A percentile compares a stretch with the other conserved stretches of the same genome.
Conservation (phyloP, 225 moss, liverwort and hornwort genomes). For the Polytrichum formosum region DNA sequence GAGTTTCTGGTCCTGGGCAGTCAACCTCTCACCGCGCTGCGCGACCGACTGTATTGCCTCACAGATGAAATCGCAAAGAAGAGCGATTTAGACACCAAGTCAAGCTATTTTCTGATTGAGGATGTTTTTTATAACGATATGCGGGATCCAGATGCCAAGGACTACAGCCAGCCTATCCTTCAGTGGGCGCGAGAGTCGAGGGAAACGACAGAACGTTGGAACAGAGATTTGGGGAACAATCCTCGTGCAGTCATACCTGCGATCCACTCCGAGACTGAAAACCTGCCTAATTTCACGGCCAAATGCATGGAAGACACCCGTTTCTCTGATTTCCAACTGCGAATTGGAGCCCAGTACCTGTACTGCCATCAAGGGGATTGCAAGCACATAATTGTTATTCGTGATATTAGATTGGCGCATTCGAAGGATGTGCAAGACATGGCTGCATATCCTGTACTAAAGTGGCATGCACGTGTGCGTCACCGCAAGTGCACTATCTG, state of each 20-base stretch:
- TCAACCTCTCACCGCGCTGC: constrained; percentile 72
- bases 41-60: constrained; percentile 88
- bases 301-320: constrained; percentile 45
- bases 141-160: constrained; percentile 63
- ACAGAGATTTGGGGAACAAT: constrained; percentile 47
- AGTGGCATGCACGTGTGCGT: constrained; percentile 76
- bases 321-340: constrained; percentile 61
- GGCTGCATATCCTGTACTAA: constrained; percentile 70
- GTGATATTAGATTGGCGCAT: constrained; percentile 81
- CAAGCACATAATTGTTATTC: constrained; percentile 79
- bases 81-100: constrained; percentile 55
- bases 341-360: constrained; percentile 83
- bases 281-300: constrained; percentile 33
- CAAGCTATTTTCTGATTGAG: constrained; percentile 85
- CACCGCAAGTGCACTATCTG: constrained; percentile 92
- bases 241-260: constrained; percentile 49
- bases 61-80: constrained; percentile 77
- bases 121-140: constrained; percentile 85
- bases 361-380: constrained; percentile 98
- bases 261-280: constrained; percentile 39
- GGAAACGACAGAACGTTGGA: constrained; percentile 70
- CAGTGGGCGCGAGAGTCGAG: constrained; percentile 70
- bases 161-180: constrained; percentile 75
- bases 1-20: constrained; percentile 84
- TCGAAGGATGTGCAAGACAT: constrained; percentile 78